Evolutionary conservation across 108 stramenopile species (phyloP), one percentile per base, ranked within the genome.

Genomic region (Nitzschia sp.): DNA sequence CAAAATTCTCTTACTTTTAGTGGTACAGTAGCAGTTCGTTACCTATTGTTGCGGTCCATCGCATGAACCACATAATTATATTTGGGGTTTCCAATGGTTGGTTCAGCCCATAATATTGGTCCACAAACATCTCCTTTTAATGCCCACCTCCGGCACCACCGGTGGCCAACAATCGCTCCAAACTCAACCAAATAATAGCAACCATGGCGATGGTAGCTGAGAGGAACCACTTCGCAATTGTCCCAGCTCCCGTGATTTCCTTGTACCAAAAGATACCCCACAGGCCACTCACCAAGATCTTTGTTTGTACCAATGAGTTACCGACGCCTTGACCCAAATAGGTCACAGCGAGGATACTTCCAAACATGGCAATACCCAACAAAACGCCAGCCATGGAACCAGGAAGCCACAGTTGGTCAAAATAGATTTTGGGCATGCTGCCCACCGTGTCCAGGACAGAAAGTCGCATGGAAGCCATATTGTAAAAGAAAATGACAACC

Each of bases 311-410:
- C n/a, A 83, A 43, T 29, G 61, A 83, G 66, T 89, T 88, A 0
- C 92, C 92, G n/a, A 93, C 84, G 22, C 85, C 88, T 72, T 93
- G 85, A 0, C 89, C 92, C 12, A 93, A 78, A 63, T 85, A 77
- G 41, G 83, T 75, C 0, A 88, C 86, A 20, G 89, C 74, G 2
- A 93, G 43, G 53, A 93, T 90, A 48, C 72, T 78, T 14, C 83
- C 75, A 63, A 93, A 83, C 67, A 90, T 93, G 44, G 87, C 92
- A 51, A 93, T 67, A n/a, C 72, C 40, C 42, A 79, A 53, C 68
- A 83, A 73, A 67, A 88, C 7, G 67, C 77, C 56, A 46, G 57
- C 53, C 80, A 67, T 11, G 42, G 58, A 62, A 7, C 85, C 89
- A 51, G 81, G 81, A 24, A 79, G 11, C 85, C 83, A 85, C 66